Conservation (phyloP, 495 filamentous ascomycete species). For the Xylaria cubensis region DNA sequence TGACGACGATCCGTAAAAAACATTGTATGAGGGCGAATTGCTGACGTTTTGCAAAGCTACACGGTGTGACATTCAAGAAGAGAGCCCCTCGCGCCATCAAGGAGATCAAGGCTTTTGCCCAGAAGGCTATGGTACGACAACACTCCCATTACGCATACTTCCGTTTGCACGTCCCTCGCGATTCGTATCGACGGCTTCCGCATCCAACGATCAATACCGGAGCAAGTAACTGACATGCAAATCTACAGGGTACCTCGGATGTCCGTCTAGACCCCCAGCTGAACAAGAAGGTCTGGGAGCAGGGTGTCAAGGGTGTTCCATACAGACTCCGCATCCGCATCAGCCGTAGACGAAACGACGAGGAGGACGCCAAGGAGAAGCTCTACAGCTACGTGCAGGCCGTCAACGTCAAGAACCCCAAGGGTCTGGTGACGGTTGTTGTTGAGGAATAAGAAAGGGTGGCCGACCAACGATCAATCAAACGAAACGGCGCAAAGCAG, state of each 20-base stretch:
- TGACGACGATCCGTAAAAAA: background rate
- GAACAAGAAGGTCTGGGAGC: constrained; percentile 99
- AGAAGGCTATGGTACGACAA: constrained; percentile 88
- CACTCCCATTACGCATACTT: background rate
- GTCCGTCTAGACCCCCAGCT: constrained; percentile 97
- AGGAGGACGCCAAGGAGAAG: constrained; percentile 98
- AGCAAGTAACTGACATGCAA: constrained; percentile 29
- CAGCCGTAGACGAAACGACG: constrained; percentile 99
- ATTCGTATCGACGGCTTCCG: background rate
- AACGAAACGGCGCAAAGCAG: constrained; percentile 37
- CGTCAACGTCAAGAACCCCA: constrained; percentile 98
- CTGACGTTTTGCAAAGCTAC: constrained; percentile 66
- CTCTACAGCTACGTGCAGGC: constrained; percentile 99
- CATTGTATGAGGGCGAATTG: constrained; percentile 21
- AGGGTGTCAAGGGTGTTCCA: constrained; percentile 96
- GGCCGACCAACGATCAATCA: constrained; percentile 24
- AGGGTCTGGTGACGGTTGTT: constrained; percentile 90
- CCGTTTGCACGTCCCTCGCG: background rate
- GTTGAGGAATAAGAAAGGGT: constrained; percentile 59
- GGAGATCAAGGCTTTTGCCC: constrained; percentile 94
- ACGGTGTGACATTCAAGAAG: constrained; percentile 99
- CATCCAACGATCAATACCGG: background rate
- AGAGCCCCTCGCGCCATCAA: constrained; percentile 97
- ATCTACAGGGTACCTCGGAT: constrained; percentile 85
- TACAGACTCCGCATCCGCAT: constrained; percentile 97